These are phyloP conservation scores for Vigna radiata DNA, from an alignment of 306 rosid genomes.

Conservation along the genomic window DNA sequence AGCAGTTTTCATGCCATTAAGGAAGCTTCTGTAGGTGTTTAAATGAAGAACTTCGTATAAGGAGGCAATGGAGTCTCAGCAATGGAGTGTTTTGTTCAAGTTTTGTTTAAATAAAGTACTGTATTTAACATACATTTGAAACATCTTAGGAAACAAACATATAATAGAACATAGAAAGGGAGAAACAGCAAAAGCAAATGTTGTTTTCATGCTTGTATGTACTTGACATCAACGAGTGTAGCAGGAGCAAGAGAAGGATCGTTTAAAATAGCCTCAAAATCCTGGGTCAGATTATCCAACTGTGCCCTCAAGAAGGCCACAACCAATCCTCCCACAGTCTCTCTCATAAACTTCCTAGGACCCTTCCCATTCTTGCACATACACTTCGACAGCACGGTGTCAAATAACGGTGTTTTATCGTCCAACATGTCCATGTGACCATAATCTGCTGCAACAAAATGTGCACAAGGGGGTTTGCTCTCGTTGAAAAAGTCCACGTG, in stretches of 20 bases:
- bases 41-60: too few species aligned
- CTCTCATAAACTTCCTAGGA: constrained; percentile 57
- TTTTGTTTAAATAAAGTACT: too few species aligned
- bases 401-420: constrained; percentile 29
- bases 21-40: too few species aligned
- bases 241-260: constrained; percentile 60
- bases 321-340: constrained; percentile 60
- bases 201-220: constrained; percentile 18
- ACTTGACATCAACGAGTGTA: constrained; percentile 40
- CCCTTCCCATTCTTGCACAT: constrained; percentile 59
- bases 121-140: too few species aligned
- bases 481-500: constrained; percentile 58
- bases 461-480: constrained; percentile 61
- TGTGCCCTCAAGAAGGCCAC: constrained; percentile 63
- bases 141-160: too few species aligned
- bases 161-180: too few species aligned
- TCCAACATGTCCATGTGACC: constrained; percentile 78
- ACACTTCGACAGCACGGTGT: constrained; percentile 15
- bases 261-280: constrained; percentile 45
- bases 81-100: too few species aligned
- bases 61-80: too few species aligned
- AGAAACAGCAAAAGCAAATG: not conserved
- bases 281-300: constrained; percentile 22
- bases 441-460: constrained; percentile 60
- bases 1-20: too few species aligned